Evolutionary conservation across 352 stramenopile genomes (phyloP).

Genomic region (Phytophthora chlamydospora): DNA sequence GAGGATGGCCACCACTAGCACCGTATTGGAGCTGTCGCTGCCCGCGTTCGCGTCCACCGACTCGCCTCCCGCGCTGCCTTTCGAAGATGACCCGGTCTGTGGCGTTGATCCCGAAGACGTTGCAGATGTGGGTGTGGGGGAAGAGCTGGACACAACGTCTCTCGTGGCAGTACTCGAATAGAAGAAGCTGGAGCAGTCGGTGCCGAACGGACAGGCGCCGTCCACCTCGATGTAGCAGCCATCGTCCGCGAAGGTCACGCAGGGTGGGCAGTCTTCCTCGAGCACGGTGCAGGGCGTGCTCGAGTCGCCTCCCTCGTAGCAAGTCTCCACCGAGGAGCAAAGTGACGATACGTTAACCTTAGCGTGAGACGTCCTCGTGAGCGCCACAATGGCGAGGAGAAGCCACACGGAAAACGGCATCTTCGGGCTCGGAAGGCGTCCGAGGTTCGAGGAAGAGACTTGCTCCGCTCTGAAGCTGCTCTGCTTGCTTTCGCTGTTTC

Average conservation of each 20-base stretch:
- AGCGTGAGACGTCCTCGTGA: no score
- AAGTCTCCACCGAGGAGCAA: conserved; percentile 24
- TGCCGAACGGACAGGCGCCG: conserved; percentile 36
- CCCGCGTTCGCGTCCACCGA: conserved; percentile 6
- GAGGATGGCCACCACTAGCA: conserved; percentile 67
- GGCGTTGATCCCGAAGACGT: not conserved
- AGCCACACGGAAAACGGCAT: no score
- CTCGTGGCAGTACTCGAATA: not conserved
- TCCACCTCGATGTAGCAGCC: conserved; percentile 33
- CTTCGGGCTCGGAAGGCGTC: no score
- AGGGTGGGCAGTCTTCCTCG: conserved; percentile 39
- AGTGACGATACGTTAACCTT: no score
- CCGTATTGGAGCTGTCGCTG: conserved; percentile 42
- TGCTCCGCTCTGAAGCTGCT: no score
- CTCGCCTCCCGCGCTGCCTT: not conserved
- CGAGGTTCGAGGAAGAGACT: no score
- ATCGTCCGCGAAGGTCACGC: conserved; percentile 37
- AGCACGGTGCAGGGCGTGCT: conserved; percentile 29
- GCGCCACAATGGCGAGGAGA: no score
- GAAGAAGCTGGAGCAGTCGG: conserved; percentile 38
- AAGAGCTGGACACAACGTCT: conserved; percentile 1
- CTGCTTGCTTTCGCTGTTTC: no score
- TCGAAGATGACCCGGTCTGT: not conserved
- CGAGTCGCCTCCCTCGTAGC: conserved; percentile 31
- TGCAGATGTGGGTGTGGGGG: not conserved